A percentile compares a stretch with the other conserved stretches of the same genome.
These are phyloP conservation scores for Helicostylum pulchrum DNA, from an alignment of 192 early-diverging fungal species.

Conservation along the genomic window DNA sequence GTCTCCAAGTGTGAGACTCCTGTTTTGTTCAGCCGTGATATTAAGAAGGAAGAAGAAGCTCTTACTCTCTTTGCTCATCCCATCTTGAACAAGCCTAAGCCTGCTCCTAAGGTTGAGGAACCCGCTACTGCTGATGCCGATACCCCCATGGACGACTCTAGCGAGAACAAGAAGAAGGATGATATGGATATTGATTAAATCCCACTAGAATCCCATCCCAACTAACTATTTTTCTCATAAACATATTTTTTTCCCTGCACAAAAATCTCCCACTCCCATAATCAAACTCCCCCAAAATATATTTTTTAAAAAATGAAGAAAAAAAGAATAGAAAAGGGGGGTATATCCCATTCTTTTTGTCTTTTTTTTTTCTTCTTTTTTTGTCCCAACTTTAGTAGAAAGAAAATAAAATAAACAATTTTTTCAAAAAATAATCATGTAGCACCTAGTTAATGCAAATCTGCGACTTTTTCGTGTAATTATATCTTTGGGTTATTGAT, in stretches of 20 bases:
- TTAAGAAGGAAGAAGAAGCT: constrained; percentile 71
- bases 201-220: neutral
- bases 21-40: constrained; percentile 64
- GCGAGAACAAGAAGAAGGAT: constrained; percentile 33
- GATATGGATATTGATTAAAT: constrained; percentile 72
- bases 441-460: too few species aligned
- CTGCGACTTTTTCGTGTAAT: too few species aligned
- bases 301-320: constrained; percentile 5
- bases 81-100: constrained; percentile 90
- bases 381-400: constrained; percentile 13
- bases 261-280: neutral
- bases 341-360: neutral
- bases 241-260: neutral
- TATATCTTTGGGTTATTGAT: too few species aligned
- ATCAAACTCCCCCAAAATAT: neutral
- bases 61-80: constrained; percentile 71
- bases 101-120: constrained; percentile 65
- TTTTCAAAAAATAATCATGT: too few species aligned
- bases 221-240: neutral
- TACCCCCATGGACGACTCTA: constrained; percentile 39
- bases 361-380: constrained; percentile 1
- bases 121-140: constrained; percentile 37
- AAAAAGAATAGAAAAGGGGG: neutral
- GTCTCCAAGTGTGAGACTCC: constrained; percentile 74
- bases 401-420: constrained; percentile 9